These are phyloP conservation scores for Odontarrhena argentea DNA, from an alignment of 345 rosid species.

Conservation along the genomic window DNA sequence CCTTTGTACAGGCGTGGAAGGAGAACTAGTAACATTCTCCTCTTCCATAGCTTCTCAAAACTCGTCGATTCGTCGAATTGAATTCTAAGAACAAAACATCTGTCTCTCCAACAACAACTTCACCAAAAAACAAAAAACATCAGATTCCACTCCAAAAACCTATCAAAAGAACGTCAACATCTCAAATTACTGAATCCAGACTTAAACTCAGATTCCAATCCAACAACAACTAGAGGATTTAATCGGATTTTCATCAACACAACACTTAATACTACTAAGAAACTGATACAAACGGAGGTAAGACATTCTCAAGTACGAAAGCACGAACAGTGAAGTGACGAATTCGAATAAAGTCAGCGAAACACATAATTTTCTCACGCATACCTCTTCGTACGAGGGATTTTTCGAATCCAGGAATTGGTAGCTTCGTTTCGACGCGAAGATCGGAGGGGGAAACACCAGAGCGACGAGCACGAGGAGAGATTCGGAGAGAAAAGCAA, in stretches of 20 bases:
- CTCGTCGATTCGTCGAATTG: background rate
- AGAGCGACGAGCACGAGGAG: too few species aligned
- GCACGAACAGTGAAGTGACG: slow-evolving; percentile 26
- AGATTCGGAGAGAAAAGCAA: too few species aligned
- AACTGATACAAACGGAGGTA: background rate
- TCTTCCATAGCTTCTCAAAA: slow-evolving; percentile 58
- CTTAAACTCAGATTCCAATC: slow-evolving; percentile 24
- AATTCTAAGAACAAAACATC: slow-evolving; percentile 33
- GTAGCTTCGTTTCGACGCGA: too few species aligned
- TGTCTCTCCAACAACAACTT: slow-evolving; percentile 3
- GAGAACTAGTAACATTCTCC: slow-evolving; percentile 47
- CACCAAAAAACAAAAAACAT: slow-evolving; percentile 15
- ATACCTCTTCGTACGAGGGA: too few species aligned
- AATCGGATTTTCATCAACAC: background rate
- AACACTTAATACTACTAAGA: background rate
- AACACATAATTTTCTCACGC: background rate
- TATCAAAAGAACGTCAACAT: slow-evolving; percentile 11
- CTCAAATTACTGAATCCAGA: background rate
- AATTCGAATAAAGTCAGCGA: slow-evolving; percentile 10
- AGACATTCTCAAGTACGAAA: slow-evolving; percentile 12
- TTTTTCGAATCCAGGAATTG: too few species aligned
- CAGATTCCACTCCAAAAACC: slow-evolving; percentile 17
- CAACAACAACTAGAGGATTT: background rate
- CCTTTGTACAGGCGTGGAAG: slow-evolving; percentile 54
- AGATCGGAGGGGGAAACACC: too few species aligned